Base-by-base conservation (phyloP, 2,329 filamentous ascomycete species). In the Stylonectria norvegica region DNA sequence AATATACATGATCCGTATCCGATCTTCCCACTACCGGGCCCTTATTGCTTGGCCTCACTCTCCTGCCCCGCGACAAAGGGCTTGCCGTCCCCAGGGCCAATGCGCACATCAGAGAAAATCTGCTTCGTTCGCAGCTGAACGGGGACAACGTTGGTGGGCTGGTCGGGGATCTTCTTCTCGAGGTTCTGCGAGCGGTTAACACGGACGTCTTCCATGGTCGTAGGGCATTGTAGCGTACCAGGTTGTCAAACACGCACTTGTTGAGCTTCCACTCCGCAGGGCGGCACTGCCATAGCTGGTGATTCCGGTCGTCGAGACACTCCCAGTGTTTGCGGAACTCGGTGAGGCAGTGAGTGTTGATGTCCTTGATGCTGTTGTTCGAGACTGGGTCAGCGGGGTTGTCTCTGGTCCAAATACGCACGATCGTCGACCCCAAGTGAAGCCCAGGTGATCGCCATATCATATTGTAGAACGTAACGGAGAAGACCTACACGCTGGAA, bases 281-380 rank as follows among this genome's bases (percentile, higher is more conserved):
- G 58, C 93, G 81, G 74, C 93, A 98, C 62, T 97, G 89, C 86
- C 89, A 98, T 45, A 97, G 73, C 70, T 95, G 88, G 63, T 98
- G 93, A 75, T 98, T 98, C 74, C 94, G 90, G 72, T 95, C 85
- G 62, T 98, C 93, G 43, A 98, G 78, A 63, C 93, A 98, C 60
- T 88, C 77, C 89, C 90, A 98, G 73, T 98, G 93, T 61, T 80
- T 79, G 57, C 88, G 84, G 77, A 98, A 98, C 69, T 95, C 79
- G 48, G 84, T 77, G 41, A 98, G 73, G 70, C 93, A 98, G 74
- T 88, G 81, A 67, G 88, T 91, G 76, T 96, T 97, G 72, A 98
- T 84, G 65, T 98, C 93, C 60, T 91, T 85, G 65, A 98, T 78
- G 44, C 89, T 95, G 40, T 50, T 51, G 36, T 36, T 31, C 39